Evolutionary conservation across 805 yeast genomes (phyloP), one percentile per base, ranked within the genome.

Genomic region (Candida ulmi): DNA sequence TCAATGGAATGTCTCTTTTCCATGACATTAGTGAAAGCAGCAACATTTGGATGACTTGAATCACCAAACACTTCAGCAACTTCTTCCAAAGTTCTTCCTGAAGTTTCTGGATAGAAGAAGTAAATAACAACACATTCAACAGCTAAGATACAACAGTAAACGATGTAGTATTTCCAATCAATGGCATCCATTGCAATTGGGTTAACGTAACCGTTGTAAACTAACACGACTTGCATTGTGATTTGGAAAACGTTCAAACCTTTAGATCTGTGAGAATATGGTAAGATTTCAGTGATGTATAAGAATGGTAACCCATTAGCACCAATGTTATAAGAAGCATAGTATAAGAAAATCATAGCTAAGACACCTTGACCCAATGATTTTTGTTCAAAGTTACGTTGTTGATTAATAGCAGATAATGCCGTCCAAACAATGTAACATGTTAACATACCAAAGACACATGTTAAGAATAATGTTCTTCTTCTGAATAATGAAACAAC

Each of bases 291-390:
- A 34, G 78, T 68, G 24, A 65, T 46, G 47, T 72, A 73, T 24
- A 69, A 48, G 46, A 51, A 63, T 30, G 74, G 74, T 30, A 72
- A 59, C 27, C 75, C 76, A 39, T 69, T 69, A 33, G 55, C 52
- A 25, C 70, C 71, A 31, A 66, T 53, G 42, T 68, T 58, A 54
- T 70, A 72, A 30, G 58, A 54, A 31, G 55, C 43, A 50, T 65
- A 62, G 63, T 59, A 70, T 17, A 72, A 49, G 64, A 71, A 73
- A 35, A 74, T 68, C 70, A 73, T 67, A 5, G 73, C 74, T 42
- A 66, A 58, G n/a, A 71, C 75, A 41, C 74, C 78, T 36, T 60
- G 57, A 29, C 68, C 69, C 28, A 65, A 51, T 3, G 57, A 17
- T 41, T 68, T 65, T 40, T 71, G 57, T 36, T 57, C 49, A 47